Evolutionary conservation across 1,284 basidiomycete genomes (phyloP), one percentile per base, ranked within the genome.

Genomic region (Peniophora sp.): DNA sequence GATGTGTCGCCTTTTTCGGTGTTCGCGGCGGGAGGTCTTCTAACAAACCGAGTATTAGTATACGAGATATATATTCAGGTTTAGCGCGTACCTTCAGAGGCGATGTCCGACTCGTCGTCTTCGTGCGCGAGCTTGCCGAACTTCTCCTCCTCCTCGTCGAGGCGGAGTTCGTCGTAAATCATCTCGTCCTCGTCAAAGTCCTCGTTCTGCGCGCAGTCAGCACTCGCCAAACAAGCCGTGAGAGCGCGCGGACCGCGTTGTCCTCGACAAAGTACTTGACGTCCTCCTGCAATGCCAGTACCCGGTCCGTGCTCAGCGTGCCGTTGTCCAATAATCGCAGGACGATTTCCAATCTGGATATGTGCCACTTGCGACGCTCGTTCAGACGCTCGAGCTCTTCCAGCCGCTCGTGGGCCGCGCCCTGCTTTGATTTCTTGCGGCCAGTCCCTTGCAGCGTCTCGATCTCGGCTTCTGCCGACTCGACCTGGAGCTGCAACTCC

Each of bases 141-240:
- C 61, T 88, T 85, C 72, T 95, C 96, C 65, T 99, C 95, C 65
- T 97, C 93, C 63, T 98, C 96, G 61, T 98, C 92, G 48, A 99
- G 85, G 61, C 93, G 92, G 59, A 99, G 91, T 45, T 99, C 96
- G 63, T 99, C 97, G 62, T 99, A 99, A 54, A 99, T 92, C 48
- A 92, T 95, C 65, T 96, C 90, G 63, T 99, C 93, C 67, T 97
- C 96, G 55, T 97, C 93, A 66, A 97, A 99, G 63, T 93, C 90
- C 63, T 99, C 97, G 55, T 97, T 94, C 93, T 96, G 63, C 60
- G 60, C 27, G 27, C 27, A 32, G 27, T 32, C 55, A 63, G 62
- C 52, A 55, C 45, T 43, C 27, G 49, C 48, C 39, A 51, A 44
- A 50, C 38, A 49, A 25, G 27, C 27, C 27, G 27, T 32, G 39